Evolutionary conservation across 805 yeast genomes (phyloP), one percentile per base, ranked within the genome.

Genomic region (Wickerhamomyces alni): DNA sequence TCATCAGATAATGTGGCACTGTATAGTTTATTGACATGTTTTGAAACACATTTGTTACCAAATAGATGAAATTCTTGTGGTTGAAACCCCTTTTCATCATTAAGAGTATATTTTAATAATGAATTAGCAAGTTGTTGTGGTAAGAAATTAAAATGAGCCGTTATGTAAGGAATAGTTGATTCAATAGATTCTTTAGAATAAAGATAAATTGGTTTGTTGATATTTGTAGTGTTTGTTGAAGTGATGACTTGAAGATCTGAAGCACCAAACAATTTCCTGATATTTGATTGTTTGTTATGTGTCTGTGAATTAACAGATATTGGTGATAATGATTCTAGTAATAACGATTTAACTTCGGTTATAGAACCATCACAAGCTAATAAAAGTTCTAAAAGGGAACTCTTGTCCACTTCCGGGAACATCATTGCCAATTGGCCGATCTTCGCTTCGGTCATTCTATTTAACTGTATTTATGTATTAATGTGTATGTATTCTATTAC

Each of bases 11-110:
- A 34, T 16, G 37, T 39, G 25, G 51, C 48, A 1, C 63, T 48
- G 48, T 67, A 74, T 9, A 64, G 33, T 4, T 68, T 65, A 2
- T 75, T 61, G 6, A 61, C 55, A 52, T 80, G 87, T n/a, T 75
- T 73, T 2, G 89, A 76, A 7, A 51, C 54, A 37, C 86, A 82
- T 37, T 66, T 57, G 15, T 80, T 74, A 2, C 82, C 87, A 47
- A 82, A 83, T 9, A 85, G 61, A 41, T 74, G 69, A 52, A 85
- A 85, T 46, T 68, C 63, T 18, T 69, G 66, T 8, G 62, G 55
- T 1, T 46, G 49, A 62, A 77, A 76, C 1, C 46, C 40, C 1
- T 62, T 48, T 5, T 65, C 57, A 28, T 72, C 75, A 1, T 63
- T 55, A 43, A 73, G 41, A 12, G 81, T 59, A 16, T 65, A 62